A percentile compares a stretch with the other conserved stretches of the same genome.
Evolutionary conservation across 495 filamentous ascomycete genomes (phyloP).

Genomic region (Sordaria brevicollis): DNA sequence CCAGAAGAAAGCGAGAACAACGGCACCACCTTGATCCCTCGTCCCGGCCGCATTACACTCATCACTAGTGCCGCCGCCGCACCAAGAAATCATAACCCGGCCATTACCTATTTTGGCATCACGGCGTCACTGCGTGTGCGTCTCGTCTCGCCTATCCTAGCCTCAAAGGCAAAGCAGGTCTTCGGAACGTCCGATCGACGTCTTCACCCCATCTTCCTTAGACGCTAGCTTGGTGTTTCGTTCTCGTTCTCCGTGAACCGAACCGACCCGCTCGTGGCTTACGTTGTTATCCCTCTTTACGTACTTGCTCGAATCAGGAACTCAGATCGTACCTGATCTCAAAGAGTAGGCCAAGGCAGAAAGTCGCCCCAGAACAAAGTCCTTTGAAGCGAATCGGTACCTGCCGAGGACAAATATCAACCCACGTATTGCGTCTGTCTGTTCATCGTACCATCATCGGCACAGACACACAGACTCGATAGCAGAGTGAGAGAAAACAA

Average conservation of each 20-base stretch:
- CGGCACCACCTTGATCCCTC: not conserved
- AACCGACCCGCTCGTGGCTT: not conserved
- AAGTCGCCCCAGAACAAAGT: not conserved
- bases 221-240: not conserved
- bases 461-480: not conserved
- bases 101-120: not conserved
- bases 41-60: not conserved
- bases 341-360: not conserved
- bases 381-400: not conserved
- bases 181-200: not conserved
- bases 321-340: not conserved
- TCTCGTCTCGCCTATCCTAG: not conserved
- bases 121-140: not conserved
- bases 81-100: not conserved
- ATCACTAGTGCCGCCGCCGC: not conserved
- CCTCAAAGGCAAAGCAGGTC: not conserved
- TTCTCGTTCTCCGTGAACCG: not conserved
- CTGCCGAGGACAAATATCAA: not conserved
- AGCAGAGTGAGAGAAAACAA: not conserved
- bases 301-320: not conserved
- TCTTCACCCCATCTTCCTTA: not conserved
- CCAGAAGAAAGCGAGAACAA: not conserved
- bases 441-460: not conserved
- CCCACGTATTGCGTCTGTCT: not conserved
- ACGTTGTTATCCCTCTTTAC: not conserved